Percentiles rank a stretch among this genome's conserved stretches.
Conservation (phyloP, 208 protist genomes). For the Leishmania mexicana region DNA sequence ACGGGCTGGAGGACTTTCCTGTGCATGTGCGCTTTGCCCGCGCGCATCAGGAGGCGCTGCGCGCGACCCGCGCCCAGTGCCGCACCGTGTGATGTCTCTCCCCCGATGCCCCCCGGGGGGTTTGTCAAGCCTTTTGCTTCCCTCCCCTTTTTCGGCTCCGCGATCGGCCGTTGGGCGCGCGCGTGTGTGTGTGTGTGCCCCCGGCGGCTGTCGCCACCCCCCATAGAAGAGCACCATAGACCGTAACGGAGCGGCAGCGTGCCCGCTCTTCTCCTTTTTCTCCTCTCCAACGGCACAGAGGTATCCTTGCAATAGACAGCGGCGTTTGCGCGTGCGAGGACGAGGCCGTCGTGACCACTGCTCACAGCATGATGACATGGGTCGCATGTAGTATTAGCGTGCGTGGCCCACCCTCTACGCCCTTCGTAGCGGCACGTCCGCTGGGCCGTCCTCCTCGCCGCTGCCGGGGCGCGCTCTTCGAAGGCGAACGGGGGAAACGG, state of each 20-base stretch:
- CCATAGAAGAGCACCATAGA: neutral
- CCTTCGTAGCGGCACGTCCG: too few species aligned
- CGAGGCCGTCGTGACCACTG: neutral
- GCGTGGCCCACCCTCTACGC: too few species aligned
- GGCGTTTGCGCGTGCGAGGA: neutral
- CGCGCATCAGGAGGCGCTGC: slow-evolving; percentile 75
- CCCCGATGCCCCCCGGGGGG: neutral
- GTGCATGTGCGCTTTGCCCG: slow-evolving; percentile 79
- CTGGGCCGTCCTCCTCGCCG: too few species aligned
- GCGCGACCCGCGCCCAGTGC: slow-evolving; percentile 51
- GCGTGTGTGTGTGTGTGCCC: neutral
- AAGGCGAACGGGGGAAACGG: too few species aligned
- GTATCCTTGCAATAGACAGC: neutral
- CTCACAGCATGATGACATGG: neutral
- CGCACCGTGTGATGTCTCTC: slow-evolving; percentile 25
- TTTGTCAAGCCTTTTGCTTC: neutral
- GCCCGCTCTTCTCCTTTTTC: neutral
- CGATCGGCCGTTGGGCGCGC: neutral
- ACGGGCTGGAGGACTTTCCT: slow-evolving; percentile 43
- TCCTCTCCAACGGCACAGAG: neutral
- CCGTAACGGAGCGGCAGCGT: neutral
- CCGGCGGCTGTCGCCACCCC: neutral
- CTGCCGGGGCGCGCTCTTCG: too few species aligned
- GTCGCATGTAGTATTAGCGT: too few species aligned
- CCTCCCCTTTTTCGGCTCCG: neutral